Evolutionary conservation across 2,329 filamentous ascomycete genomes (phyloP), one percentile per base, ranked within the genome.

Genomic region (Aureobasidium uvarum): DNA sequence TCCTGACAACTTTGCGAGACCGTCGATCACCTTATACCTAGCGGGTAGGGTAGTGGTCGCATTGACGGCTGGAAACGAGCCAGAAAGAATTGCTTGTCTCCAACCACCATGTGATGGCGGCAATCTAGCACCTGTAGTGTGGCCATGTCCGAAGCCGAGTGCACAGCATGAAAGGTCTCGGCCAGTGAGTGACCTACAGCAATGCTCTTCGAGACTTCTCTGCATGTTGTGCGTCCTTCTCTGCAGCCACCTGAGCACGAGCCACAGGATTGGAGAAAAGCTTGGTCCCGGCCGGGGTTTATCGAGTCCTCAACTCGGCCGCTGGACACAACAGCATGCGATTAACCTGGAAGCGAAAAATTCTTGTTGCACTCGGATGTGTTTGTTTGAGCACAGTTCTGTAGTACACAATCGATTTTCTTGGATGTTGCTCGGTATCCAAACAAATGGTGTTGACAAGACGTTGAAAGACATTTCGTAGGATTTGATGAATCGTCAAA

Each of bases 141-240:
- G 43, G 43, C 43, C 7, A 46, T 60, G 56, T n/a, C 5, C 20
- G 16, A 28, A n/a, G 5, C 56, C 31, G 56, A 46, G 5, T 25
- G n/a, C 38, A 43, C 50, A 54, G 11, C 18, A 5, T 31, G 25
- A 20, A 28, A 13, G 18, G 41, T 48, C 56, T 60, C 56, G 38
- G 56, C 56, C 56, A 60, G 28, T 60, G 28, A 48, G 6, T 60
- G 56, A 45, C 20, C n/a, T 45, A 20, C 56, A 48, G n/a, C 56
- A n/a, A 46, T 23, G 18, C 5, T 38, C 33, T 60, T 48, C 43
- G 41, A 60, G 41, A 36, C 28, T 48, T 38, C 43, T 38, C 38
- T 46, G 28, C 25, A 60, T 60, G 56, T 25, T 38, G 41, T 60
- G 56, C 43, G n/a, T 45, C 56, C 45, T 48, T 36, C 43, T 20